Evolutionary conservation across 768 basidiomycete genomes (phyloP).

Genomic region (Naematelia encephala): DNA sequence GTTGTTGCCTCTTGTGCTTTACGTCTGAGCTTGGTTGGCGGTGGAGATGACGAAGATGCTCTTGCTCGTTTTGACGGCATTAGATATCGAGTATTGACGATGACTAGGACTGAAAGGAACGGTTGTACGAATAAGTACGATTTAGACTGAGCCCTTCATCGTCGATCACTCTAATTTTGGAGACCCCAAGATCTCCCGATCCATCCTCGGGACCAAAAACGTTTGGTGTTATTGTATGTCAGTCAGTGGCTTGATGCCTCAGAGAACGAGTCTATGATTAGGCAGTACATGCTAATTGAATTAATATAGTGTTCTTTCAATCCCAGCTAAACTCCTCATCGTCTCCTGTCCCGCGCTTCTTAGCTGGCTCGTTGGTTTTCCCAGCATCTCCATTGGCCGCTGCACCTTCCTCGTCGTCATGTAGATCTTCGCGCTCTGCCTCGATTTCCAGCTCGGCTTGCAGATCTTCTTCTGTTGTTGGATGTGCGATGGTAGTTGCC

Average conservation of each 20-base stretch:
- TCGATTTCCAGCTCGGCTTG: conserved; percentile 21
- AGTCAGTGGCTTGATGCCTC: too few species aligned
- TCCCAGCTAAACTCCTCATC: conserved; percentile 10
- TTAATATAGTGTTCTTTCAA: background rate
- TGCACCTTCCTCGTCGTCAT: conserved; percentile 12
- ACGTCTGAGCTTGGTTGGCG: background rate
- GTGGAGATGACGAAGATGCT: background rate
- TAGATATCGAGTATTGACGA: too few species aligned
- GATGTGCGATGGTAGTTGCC: conserved; percentile 34
- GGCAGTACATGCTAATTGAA: background rate
- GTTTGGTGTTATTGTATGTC: too few species aligned
- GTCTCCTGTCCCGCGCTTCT: background rate
- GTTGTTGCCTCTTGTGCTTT: background rate
- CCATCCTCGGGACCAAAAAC: too few species aligned
- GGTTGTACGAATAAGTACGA: too few species aligned
- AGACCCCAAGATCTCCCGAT: too few species aligned
- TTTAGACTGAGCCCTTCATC: background rate
- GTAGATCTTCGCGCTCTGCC: background rate
- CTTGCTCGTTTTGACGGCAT: background rate
- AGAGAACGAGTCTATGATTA: background rate
- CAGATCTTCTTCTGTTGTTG: conserved; percentile 29
- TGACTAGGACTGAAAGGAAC: too few species aligned
- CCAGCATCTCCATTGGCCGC: conserved; percentile 14
- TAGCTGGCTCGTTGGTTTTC: conserved; percentile 5
- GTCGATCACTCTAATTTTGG: background rate